Base-by-base conservation (phyloP, 2,329 filamentous ascomycete species). In the Monilinia laxa region DNA sequence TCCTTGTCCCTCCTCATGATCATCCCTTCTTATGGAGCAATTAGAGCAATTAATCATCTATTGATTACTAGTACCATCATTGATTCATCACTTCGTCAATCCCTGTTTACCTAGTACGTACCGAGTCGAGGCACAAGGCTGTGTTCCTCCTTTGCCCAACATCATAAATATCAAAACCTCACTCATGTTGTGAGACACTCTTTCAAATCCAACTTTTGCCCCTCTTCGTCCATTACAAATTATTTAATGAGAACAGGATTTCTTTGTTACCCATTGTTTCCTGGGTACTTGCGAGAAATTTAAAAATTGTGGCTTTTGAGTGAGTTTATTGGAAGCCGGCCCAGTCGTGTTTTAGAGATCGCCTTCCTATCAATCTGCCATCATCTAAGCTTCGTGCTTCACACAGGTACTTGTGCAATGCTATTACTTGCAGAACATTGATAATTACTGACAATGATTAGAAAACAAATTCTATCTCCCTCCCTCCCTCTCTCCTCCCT, bases 81-180 rank as follows among this genome's bases (percentile, higher is more conserved):
- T 16, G 6, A 16, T 42, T 42, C 40, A 42, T 16, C 40, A 16
- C 40, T 14, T 25, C 9, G 23, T 10, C 47, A 51, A 51, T 23
- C 47, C 47, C 47, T 23, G 47, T 51, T n/a, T 23, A 51, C 47
- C 16, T 28, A 28, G 16, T 25, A 56, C 55, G 38, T 59, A 47
- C 40, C 10, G 14, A 16, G 16, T 51, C 25, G 31, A 65, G 55
- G 55, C 62, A 64, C 64, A 67, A 67, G 65, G 65, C 65, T 67
- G 65, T 53, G 58, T 23, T 23, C 45, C 47, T 47, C 23, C 54
- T 42, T 14, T 59, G 47, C 53, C 35, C 49, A 63, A 66, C 42
- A 62, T 62, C 65, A 51, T 38, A 63, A 56, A 23, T 57, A 55
- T 53, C 38, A 53, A 25, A 49, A 57, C 49, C 49, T 51, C 59